Evolutionary conservation across 441 rosid species (phyloP).

Genomic region (Croton setiger): DNA sequence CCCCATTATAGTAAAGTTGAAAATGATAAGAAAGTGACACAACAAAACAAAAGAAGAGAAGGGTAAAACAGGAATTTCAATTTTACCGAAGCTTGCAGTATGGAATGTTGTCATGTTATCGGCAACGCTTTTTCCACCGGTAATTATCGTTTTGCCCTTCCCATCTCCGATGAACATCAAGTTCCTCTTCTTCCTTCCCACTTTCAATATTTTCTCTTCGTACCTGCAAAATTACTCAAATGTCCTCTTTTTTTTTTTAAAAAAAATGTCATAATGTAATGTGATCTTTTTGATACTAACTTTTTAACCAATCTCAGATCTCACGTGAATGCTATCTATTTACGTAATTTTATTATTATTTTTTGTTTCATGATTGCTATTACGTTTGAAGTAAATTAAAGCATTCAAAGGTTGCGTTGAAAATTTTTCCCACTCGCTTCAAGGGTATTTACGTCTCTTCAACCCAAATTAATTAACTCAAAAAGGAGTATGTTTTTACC

Average conservation of each 20-base stretch:
- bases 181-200: slow-evolving; percentile 81
- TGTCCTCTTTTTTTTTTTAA: no score
- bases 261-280: no score
- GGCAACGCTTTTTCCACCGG: slow-evolving; percentile 56
- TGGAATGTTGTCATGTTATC: slow-evolving; percentile 80
- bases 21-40: not conserved
- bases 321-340: not conserved
- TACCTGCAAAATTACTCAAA: slow-evolving; percentile 41
- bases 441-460: slow-evolving; percentile 15
- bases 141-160: slow-evolving; percentile 67
- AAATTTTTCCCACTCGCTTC: not conserved
- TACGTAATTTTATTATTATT: not conserved
- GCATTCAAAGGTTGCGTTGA: not conserved
- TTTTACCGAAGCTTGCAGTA: slow-evolving; percentile 93
- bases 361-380: not conserved
- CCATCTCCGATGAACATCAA: slow-evolving; percentile 96
- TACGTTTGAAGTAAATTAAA: not conserved
- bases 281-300: no score
- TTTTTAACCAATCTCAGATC: not conserved
- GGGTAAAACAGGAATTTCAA: not conserved
- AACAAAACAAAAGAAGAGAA: no score
- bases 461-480: not conserved
- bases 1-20: not conserved
- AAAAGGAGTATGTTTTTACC: slow-evolving; percentile 34
- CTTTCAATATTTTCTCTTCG: slow-evolving; percentile 68